Evolutionary conservation across 306 rosid genomes (phyloP).

Genomic region (Neltuma alba): DNA sequence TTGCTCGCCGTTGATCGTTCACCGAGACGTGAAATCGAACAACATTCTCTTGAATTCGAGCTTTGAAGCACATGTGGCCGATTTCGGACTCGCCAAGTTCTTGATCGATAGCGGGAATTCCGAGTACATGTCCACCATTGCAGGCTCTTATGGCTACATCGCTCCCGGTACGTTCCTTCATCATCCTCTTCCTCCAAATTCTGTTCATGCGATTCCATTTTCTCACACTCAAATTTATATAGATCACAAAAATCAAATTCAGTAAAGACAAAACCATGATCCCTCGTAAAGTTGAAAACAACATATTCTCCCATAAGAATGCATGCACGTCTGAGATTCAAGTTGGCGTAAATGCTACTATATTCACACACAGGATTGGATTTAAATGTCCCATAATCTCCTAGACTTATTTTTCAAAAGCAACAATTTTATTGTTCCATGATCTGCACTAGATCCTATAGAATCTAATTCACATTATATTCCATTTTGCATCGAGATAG

Average conservation of each 20-base stretch:
- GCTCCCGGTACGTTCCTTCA: slow-evolving; percentile 76
- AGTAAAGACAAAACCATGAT: neutral
- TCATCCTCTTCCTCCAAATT: neutral
- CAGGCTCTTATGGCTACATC: slow-evolving; percentile 93
- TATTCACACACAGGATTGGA: neutral
- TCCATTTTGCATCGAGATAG: neutral
- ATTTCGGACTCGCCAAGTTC: slow-evolving; percentile 90
- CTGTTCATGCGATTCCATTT: neutral
- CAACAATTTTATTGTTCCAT: too few species aligned
- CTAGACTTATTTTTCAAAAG: too few species aligned
- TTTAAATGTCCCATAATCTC: neutral
- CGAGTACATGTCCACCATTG: slow-evolving; percentile 85
- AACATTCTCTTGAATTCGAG: slow-evolving; percentile 76
- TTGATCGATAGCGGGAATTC: slow-evolving; percentile 74
- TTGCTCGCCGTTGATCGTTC: slow-evolving; percentile 79
- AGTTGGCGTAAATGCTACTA: neutral
- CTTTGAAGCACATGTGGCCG: slow-evolving; percentile 89
- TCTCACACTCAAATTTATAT: neutral
- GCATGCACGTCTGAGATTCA: neutral
- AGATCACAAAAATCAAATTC: neutral
- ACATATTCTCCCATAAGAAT: neutral
- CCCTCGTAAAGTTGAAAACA: neutral
- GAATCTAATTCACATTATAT: neutral
- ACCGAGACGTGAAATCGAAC: slow-evolving; percentile 86
- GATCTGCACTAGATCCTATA: neutral